Evolutionary conservation across 352 stramenopile species (phyloP).

Genomic region (Phytophthora sp.): DNA sequence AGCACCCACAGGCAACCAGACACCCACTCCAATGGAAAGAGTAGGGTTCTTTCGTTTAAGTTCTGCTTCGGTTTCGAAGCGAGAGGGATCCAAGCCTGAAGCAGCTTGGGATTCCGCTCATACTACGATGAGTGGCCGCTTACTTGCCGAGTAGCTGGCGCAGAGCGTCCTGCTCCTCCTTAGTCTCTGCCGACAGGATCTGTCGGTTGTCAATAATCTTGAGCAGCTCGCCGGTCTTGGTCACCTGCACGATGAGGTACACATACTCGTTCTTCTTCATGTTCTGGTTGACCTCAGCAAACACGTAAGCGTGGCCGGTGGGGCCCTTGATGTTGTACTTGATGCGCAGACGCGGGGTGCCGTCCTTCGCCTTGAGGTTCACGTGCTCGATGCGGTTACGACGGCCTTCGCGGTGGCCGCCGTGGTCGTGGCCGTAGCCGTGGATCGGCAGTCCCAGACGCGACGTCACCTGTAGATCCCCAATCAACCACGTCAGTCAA

Average conservation of each 20-base stretch:
- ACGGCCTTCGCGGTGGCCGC: constrained; percentile 92
- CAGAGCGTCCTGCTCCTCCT: constrained; percentile 82
- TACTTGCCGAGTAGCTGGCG: constrained; percentile 77
- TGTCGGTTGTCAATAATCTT: constrained; percentile 94
- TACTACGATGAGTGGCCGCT: constrained; percentile 8
- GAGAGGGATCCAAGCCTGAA: constrained; percentile 15
- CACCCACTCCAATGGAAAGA: constrained; percentile 24
- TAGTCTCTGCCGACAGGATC: constrained; percentile 73
- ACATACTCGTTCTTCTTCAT: constrained; percentile 96
- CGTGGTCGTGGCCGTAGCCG: constrained; percentile 94
- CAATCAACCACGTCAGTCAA: constrained; percentile 3
- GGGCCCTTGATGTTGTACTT: constrained; percentile 96
- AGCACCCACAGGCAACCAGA: constrained; percentile 13
- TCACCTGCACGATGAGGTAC: constrained; percentile 96
- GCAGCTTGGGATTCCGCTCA: constrained; percentile 11
- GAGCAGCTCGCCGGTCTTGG: constrained; percentile 89
- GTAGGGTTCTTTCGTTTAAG: constrained; percentile 14
- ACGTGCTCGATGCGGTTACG: constrained; percentile 96
- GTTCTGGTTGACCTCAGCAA: constrained; percentile 91
- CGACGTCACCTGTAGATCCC: constrained; percentile 61
- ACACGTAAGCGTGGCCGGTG: constrained; percentile 89
- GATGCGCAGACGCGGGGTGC: constrained; percentile 82
- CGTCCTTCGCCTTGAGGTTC: constrained; percentile 90
- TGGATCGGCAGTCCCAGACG: constrained; percentile 91
- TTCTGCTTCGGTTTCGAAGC: constrained; percentile 13